These are phyloP conservation scores for Lipomyces anomalus DNA, from an alignment of 805 yeast genomes.

Conservation along the genomic window DNA sequence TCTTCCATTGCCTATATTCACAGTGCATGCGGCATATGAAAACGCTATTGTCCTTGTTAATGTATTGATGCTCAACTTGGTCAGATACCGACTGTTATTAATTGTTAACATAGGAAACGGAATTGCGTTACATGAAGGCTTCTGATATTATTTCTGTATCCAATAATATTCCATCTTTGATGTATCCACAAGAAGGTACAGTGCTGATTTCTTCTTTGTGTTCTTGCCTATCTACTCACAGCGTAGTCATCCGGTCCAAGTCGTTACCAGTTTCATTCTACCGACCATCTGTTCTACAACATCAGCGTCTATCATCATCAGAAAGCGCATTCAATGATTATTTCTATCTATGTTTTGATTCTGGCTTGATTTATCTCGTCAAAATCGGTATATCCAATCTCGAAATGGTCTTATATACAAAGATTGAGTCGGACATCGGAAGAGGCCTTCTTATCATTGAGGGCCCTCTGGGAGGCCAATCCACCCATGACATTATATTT, in stretches of 20 bases:
- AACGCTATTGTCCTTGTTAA: not conserved
- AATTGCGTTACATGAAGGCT: not conserved
- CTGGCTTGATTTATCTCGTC: slow-evolving; percentile 11
- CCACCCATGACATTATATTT: slow-evolving; percentile 8
- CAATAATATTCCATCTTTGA: not conserved
- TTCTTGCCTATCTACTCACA: no score
- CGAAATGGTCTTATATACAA: not conserved
- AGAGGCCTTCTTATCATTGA: slow-evolving; percentile 12
- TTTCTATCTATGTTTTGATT: slow-evolving; percentile 15
- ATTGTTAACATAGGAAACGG: no score
- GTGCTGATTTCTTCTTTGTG: not conserved
- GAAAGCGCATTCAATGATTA: slow-evolving; percentile 2
- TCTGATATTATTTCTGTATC: not conserved
- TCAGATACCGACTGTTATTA: no score
- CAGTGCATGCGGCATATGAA: not conserved
- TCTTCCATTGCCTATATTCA: not conserved
- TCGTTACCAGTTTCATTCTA: not conserved
- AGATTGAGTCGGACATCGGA: slow-evolving; percentile 5
- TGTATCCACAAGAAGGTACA: not conserved
- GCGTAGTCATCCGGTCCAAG: no score
- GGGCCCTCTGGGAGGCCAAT: not conserved
- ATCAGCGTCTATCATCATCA: not conserved
- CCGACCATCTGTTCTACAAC: not conserved
- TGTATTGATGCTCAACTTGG: not conserved
- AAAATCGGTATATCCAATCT: not conserved